These are phyloP conservation scores for Luffa aegyptiaca DNA, from an alignment of 306 rosid genomes.

Conservation along the genomic window DNA sequence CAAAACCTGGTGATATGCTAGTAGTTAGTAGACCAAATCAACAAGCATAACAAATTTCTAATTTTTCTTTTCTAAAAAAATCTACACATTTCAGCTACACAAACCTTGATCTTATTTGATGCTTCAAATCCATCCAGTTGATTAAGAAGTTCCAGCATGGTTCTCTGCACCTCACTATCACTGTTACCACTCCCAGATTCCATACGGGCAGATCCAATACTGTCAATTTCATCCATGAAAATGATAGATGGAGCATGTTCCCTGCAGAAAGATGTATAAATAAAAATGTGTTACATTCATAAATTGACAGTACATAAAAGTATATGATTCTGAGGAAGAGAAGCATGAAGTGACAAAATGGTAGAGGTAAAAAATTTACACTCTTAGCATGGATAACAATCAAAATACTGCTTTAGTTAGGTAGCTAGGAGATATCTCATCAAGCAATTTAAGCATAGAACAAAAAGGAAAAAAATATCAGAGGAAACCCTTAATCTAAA, in stretches of 20 bases:
- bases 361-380: not conserved
- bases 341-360: not conserved
- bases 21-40: not conserved
- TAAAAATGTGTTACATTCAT: not conserved
- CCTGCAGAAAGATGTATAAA: constrained; percentile 25
- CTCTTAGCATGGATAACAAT: not conserved
- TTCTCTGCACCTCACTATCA: constrained; percentile 96
- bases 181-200: constrained; percentile 99
- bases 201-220: constrained; percentile 98
- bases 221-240: constrained; percentile 97
- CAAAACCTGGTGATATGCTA: constrained; percentile 40
- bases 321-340: not conserved
- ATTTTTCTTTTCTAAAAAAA: not conserved
- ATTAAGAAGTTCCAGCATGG: constrained; percentile 97
- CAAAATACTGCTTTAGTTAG: not conserved
- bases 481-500: not conserved
- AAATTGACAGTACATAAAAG: not conserved
- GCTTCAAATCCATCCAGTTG: constrained; percentile 99
- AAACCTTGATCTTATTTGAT: constrained; percentile 92
- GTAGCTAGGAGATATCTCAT: not conserved
- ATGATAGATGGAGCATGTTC: constrained; percentile 98
- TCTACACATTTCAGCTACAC: not conserved
- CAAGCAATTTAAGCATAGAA: not conserved
- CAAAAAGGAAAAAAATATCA: not conserved
- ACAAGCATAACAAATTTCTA: not conserved